Conservation (phyloP, 257 asterid genomes). For the Scutellaria baicalensis region DNA sequence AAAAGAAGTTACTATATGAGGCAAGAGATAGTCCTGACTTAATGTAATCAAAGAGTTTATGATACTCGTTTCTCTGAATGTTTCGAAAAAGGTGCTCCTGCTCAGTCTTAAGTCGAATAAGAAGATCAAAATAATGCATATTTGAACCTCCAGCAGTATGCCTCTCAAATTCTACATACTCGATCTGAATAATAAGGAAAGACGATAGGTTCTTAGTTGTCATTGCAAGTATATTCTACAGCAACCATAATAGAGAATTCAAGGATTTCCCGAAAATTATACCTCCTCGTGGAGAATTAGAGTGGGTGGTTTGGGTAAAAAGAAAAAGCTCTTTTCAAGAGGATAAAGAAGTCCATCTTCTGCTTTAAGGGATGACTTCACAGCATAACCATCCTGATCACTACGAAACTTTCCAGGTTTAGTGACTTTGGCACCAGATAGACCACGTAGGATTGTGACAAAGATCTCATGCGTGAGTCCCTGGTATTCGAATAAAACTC, state of each 20-base stretch:
- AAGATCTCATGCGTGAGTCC: constrained; percentile 74
- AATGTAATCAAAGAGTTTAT: constrained; percentile 55
- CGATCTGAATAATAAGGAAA: constrained; percentile 35
- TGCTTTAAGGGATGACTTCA: constrained; percentile 92
- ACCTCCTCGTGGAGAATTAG: constrained; percentile 94
- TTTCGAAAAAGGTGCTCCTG: constrained; percentile 90
- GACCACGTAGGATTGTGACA: constrained; percentile 61
- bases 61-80: constrained; percentile 79
- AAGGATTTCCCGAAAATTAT: background rate
- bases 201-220: constrained; percentile 3
- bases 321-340: constrained; percentile 94
- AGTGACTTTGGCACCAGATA: constrained; percentile 85
- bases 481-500: constrained; percentile 31
- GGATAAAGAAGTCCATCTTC: constrained; percentile 98
- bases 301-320: constrained; percentile 92
- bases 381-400: constrained; percentile 77
- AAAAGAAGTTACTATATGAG: background rate
- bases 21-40: constrained; percentile 33
- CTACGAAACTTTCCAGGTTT: constrained; percentile 88
- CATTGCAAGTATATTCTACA: background rate
- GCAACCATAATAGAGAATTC: background rate
- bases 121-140: constrained; percentile 88
- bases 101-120: constrained; percentile 66
- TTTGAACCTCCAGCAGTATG: constrained; percentile 88
- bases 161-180: constrained; percentile 80